Base-by-base conservation (phyloP, 148 eudicot species). In the Agrostemma githago region DNA sequence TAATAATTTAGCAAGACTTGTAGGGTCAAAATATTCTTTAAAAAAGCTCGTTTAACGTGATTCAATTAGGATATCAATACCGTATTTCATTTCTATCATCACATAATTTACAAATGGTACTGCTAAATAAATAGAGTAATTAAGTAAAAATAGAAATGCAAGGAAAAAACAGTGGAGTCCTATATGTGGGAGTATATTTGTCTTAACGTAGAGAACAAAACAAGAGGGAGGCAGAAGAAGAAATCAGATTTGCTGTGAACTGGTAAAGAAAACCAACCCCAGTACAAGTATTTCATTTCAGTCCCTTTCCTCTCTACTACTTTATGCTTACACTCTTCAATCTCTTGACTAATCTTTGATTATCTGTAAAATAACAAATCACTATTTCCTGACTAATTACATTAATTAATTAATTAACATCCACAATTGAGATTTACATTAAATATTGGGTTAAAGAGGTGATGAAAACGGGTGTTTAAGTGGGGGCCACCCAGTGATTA, bases 161-260 rank as follows among this genome's bases (percentile, higher is more conserved):
- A 76, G 56, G 3, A 21, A 71, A 59, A 62, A 73, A 73, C 42
- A 17, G 11, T 43, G 58, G 34, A n/a, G n/a, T n/a, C n/a, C n/a
- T 26, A 26, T 56, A 44, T 37, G 16, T 42, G 11, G 38, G 60
- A 40, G 20, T n/a, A 26, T 65, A 43, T n/a, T 62, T 76, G 69
- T 76, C 74, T 39, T 69, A 43, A 68, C 3, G 10, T 37, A 15
- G 12, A 46, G 40, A 57, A 64, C 37, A 15, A 8, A 14, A 64
- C n/a, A 41, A 44, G 42, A 51, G 34, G 34, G 34, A 26, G 34
- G 34, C 34, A 63, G 26, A 56, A n/a, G 10, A 43, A 4, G 65
- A 72, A 72, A 64, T 63, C 11, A 60, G 62, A 48, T 77, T 70
- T 39, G 74, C 15, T 70, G 79, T 77, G 34, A 74, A n/a, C n/a